Base-by-base conservation (phyloP, 306 rosid genomes). In the Gillenia trifoliata region DNA sequence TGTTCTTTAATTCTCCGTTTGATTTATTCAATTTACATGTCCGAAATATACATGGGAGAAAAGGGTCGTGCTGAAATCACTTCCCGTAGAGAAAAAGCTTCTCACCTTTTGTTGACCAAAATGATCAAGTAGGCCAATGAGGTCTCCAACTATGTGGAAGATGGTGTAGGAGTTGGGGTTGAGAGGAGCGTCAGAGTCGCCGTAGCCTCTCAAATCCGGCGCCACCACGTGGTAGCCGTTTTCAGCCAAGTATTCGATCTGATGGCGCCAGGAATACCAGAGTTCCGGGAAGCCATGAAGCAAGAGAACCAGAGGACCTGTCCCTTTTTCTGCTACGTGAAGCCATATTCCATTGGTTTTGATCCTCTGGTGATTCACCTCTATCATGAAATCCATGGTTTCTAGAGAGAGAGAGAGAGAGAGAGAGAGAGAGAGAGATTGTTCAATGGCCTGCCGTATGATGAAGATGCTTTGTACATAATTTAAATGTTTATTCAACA, bases 131-230 rank as follows among this genome's bases (percentile, higher is more conserved):
- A 91, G 75, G 25, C 89, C 91, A 13, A 85, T 64, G 72, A 86
- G 85, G 67, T 88, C 92, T 28, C 89, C 93, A 5, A 83, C 89
- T 4, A 85, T 16, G 77, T 87, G 91, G 1, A 81, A 26, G 3
- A 26, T 0, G 43, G 91, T 83, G 73, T 91, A 84, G 75, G 91
- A 87, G 56, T 20, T 65, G 31, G 86, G 82, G 66, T 61, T 73
- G 33, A 86, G 72, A 28, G 94, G 92, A 80, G 88, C 78, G 26
- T 87, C 87, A 23, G 89, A 89, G 66, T 84, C 89, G 25, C 93
- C 93, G 9, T 83, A 87, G 70, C 94, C 97, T 86, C 97, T 81
- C 25, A 91, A 76, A 78, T 91, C 97, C 34, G 91, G 97, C 30
- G 92, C 91, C 68, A 91, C 89, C 1, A 79, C 92, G 71, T 84